phyloP scores from a whole-genome alignment of 2,329 filamentous ascomycete genomes.

The Stachybotrys echinatus region DNA sequence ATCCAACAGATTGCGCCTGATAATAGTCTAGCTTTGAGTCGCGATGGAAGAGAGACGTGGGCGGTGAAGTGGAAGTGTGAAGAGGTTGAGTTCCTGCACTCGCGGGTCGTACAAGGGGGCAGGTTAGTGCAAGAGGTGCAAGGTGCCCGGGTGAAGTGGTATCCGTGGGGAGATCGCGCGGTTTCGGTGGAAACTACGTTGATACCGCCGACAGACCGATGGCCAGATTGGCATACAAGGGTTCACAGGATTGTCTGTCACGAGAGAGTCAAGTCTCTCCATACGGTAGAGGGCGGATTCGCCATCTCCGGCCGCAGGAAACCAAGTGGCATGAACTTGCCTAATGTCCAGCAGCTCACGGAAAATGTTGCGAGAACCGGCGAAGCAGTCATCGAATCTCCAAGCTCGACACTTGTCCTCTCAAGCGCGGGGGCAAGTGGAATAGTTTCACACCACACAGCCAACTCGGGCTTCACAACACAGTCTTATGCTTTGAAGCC shows the following conservation, averaged over 20 bases:
- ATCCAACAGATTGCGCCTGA: slow-evolving; percentile 28
- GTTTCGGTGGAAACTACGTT: slow-evolving; percentile 19
- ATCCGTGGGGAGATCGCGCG: slow-evolving; percentile 19
- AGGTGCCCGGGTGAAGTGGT: not conserved
- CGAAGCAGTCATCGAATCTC: slow-evolving; percentile 4
- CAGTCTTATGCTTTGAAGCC: slow-evolving; percentile 11
- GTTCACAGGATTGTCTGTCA: slow-evolving; percentile 15
- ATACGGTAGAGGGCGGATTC: slow-evolving; percentile 16
- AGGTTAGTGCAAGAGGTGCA: not conserved
- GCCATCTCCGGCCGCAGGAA: slow-evolving; percentile 8
- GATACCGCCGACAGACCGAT: slow-evolving; percentile 19
- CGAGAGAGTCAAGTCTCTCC: not conserved
- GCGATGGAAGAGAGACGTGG: slow-evolving; percentile 24
- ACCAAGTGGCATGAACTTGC: not conserved
- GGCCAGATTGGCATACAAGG: slow-evolving; percentile 27
- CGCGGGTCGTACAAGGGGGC: not conserved
- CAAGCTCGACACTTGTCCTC: slow-evolving; percentile 4
- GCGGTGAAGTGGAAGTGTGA: slow-evolving; percentile 21
- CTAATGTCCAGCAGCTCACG: not conserved
- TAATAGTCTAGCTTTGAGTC: slow-evolving; percentile 21
- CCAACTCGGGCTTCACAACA: not conserved
- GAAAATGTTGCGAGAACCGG: not conserved
- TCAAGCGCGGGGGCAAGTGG: slow-evolving; percentile 9
- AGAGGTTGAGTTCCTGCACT: not conserved
- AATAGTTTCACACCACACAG: slow-evolving; percentile 4